Evolutionary conservation across 2,329 filamentous ascomycete genomes (phyloP).

Genomic region (Phialophora verrucosa): DNA sequence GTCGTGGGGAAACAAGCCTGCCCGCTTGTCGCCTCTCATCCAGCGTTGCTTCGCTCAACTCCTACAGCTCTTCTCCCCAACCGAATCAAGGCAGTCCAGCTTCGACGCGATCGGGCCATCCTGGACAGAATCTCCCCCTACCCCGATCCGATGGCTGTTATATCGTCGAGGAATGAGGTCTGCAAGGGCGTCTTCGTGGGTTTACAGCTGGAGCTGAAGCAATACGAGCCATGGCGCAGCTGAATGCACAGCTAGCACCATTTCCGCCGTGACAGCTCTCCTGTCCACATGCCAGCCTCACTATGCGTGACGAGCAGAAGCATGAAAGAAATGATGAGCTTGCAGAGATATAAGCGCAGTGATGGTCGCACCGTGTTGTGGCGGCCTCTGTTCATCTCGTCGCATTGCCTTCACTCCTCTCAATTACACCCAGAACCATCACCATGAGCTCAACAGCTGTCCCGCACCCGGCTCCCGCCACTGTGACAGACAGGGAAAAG

Average conservation of each 20-base stretch:
- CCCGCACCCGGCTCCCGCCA: no score
- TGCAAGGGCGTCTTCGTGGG: background rate
- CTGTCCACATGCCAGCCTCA: background rate
- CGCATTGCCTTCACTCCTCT: background rate
- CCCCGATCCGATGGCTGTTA: background rate
- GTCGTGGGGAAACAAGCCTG: background rate
- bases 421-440: background rate
- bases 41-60: background rate
- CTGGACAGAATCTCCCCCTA: background rate
- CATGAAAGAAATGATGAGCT: background rate
- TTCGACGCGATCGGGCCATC: background rate
- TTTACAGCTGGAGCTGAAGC: background rate
- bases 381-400: background rate
- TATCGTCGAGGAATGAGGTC: background rate
- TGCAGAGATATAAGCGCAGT: background rate
- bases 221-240: slow-evolving; percentile 10
- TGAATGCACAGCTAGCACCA: background rate
- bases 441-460: background rate
- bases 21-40: background rate
- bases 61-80: background rate
- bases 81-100: background rate
- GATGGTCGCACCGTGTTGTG: background rate
- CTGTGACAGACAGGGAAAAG: background rate
- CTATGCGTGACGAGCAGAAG: background rate
- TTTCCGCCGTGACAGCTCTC: background rate